Evolutionary conservation across 495 filamentous ascomycete genomes (phyloP), one percentile per base, ranked within the genome.

Genomic region (Aspergillus homomorphus): DNA sequence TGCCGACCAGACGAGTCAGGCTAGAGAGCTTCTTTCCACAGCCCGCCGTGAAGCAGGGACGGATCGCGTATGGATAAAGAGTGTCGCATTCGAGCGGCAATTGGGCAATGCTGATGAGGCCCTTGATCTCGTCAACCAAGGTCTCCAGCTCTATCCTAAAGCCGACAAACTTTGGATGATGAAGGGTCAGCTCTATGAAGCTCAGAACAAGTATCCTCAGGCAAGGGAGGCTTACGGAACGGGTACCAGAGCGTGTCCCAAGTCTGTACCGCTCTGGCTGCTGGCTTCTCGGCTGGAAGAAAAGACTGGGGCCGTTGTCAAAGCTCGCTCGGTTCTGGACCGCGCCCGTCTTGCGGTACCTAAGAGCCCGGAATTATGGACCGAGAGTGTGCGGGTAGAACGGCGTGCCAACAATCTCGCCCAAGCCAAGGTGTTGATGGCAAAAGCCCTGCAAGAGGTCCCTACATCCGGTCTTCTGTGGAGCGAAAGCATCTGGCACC

Each of bases 121-220:
- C 0, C 79, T 99, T 3, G 86, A 96, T 62, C 84, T 98, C 7
- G 91, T 91, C 59, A 90, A 88, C 63, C 84, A 96, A 66, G 95
- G 87, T 24, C 79, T 99, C 0, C 87, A 91, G 54, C 77, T 90
- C n/a, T 98, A 94, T 72, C 93, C 95, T 12, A 83, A 84, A 49
- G 83, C 87, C 1, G 85, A 90, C 54, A 97, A 97, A 69, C 82
- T 99, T 12, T 96, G 91, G 87, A 96, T 96, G 90, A 90, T 96
- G 78, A 99, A 98, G 74, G 94, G 95, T 4, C 94, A 99, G 63
- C 90, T 98, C 59, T 99, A 98, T 80, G 89, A 96, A 63, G 76
- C 83, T 16, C 82, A 89, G 52, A 82, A 78, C 59, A 89, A 89
- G 67, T 75, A 89, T 41, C 86, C 89, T 0, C 88, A 95, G 68